Evolutionary conservation across 768 basidiomycete genomes (phyloP), one percentile per base, ranked within the genome.

Genomic region (Suillus plorans): DNA sequence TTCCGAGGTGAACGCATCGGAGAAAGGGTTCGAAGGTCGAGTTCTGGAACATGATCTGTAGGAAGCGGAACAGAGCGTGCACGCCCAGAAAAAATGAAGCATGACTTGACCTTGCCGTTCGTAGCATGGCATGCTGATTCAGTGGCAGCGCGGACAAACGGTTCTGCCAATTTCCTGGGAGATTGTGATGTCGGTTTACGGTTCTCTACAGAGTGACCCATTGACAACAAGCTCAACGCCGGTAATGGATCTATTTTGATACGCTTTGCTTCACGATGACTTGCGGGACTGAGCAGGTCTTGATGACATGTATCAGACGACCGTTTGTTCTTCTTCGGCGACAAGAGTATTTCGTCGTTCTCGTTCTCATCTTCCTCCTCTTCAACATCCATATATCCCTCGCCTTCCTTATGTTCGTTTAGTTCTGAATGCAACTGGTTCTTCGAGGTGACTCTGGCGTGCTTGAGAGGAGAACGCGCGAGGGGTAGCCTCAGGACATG

Each of bases 381-480:
- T 49, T 69, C 67, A 22, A 20, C 34, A 9, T 55, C 34, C 64
- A 62, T 63, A 14, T 22, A n/a, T 37, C 55, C 37, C 20, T 53
- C 59, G 0, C 58, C 59, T 39, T 45, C 61, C 18, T 39, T 57
- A 39, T 59, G 50, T 63, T 34, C 55, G 2, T 14, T 28, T 52
- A 49, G 53, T 14, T 60, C 59, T 45, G 50, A 53, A 42, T 22
- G 22, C 9, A 20, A 63, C 31, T 57, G 12, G 5, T 36, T 31
- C 61, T 55, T 50, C 5, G 55, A 63, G 14, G 80, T 72, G 61
- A 69, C 79, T 58, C 80, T 79, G 59, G 85, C 85, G 69, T 79
- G 77, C 71, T 87, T 86, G 76, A 86, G 76, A 2, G 86, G 85
- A 25, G 85, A 86, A 36, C 77, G 74, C 41, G 80, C 66, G 56